Evolutionary conservation across 495 filamentous ascomycete species (phyloP).

Genomic region (Niebla homalea): DNA sequence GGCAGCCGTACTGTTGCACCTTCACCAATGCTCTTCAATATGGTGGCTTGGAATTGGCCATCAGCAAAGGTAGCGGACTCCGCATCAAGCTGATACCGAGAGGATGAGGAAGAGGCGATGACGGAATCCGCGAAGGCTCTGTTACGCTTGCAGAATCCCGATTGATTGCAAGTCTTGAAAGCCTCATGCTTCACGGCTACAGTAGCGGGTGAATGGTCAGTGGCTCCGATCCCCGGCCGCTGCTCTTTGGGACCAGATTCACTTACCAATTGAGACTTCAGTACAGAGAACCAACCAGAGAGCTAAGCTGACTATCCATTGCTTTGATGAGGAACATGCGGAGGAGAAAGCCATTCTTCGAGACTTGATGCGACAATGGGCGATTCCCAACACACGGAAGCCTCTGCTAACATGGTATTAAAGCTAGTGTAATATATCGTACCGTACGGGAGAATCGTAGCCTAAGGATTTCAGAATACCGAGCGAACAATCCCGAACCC

Average conservation of each 20-base stretch:
- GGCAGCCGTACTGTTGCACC: constrained; percentile 62
- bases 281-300: constrained; percentile 1
- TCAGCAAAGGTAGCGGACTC: constrained; percentile 60
- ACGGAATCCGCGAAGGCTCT: constrained; percentile 73
- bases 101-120: constrained; percentile 50
- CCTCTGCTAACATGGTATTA: too few species aligned
- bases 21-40: constrained; percentile 60
- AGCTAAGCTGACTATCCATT: neutral
- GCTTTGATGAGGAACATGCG: too few species aligned
- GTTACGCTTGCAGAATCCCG: constrained; percentile 93
- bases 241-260: neutral
- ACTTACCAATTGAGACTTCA: constrained; percentile 1
- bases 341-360: too few species aligned
- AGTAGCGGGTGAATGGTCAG: neutral
- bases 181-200: constrained; percentile 75
- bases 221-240: neutral
- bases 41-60: constrained; percentile 62
- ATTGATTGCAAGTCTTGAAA: constrained; percentile 90
- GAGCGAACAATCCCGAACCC: too few species aligned
- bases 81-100: constrained; percentile 66
- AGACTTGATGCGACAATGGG: too few species aligned
- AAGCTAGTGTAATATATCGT: too few species aligned
- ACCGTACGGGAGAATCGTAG: too few species aligned
- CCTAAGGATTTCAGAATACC: too few species aligned
- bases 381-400: too few species aligned